Evolutionary conservation across 2,329 filamentous ascomycete species (phyloP).

Genomic region (Scedosporium aurantiacum): DNA sequence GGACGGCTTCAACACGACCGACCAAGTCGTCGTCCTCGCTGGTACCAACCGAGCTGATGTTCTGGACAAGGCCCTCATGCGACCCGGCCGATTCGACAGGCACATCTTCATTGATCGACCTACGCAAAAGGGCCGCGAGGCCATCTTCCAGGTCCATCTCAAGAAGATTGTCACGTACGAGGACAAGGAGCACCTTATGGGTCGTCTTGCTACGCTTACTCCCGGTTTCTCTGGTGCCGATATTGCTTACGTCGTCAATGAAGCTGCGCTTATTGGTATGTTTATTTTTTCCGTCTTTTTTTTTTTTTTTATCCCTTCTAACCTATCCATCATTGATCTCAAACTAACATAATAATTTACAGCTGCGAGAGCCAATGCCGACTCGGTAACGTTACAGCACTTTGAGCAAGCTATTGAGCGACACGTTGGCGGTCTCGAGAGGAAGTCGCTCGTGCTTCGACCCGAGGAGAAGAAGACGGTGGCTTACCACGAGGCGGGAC

Average conservation of each 20-base stretch:
- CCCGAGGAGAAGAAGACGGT: conserved; percentile 91
- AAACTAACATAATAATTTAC: conserved; percentile 8
- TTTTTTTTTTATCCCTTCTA: background rate
- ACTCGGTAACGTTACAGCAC: conserved; percentile 74
- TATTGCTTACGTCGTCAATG: conserved; percentile 97
- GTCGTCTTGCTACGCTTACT: conserved; percentile 81
- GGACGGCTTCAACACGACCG: conserved; percentile 96
- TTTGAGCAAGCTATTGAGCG: conserved; percentile 98
- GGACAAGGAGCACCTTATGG: conserved; percentile 76
- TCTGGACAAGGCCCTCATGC: conserved; percentile 89
- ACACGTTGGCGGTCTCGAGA: conserved; percentile 90
- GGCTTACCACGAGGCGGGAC: conserved; percentile 93
- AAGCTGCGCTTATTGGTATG: conserved; percentile 90
- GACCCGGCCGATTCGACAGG: conserved; percentile 90
- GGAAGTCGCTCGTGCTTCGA: conserved; percentile 88
- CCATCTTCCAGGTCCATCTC: conserved; percentile 92
- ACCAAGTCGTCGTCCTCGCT: conserved; percentile 92
- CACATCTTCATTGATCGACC: conserved; percentile 92
- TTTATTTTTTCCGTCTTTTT: conserved; percentile 10
- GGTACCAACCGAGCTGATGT: conserved; percentile 95
- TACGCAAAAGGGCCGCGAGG: conserved; percentile 91
- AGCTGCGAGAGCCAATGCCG: conserved; percentile 77
- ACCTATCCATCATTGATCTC: background rate
- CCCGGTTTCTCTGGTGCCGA: conserved; percentile 96
- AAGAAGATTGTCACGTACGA: conserved; percentile 91